Base-by-base conservation (phyloP, 768 basidiomycete species). In the Russula virescens region DNA sequence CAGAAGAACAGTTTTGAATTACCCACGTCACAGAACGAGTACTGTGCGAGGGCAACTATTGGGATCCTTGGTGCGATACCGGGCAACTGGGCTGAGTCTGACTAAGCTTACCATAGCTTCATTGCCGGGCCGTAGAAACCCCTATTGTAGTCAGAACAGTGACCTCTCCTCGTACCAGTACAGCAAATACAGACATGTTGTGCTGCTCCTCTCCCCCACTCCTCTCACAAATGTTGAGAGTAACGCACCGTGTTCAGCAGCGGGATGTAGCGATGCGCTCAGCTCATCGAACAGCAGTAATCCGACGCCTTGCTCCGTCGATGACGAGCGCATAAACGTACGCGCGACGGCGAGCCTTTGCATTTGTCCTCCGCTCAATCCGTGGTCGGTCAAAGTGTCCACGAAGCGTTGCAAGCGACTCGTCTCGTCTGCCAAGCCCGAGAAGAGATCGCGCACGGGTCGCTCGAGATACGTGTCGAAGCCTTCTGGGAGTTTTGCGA, bases 331-430 rank as follows among this genome's bases (percentile, higher is more conserved):
- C 87, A 88, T 88, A 69, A 89, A 88, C 21, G 80, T 86, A 48
- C 86, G 78, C 13, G 87, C 83, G 85, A 91, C 73, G 13, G 87
- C 87, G 64, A 89, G 79, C 56, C 86, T 77, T 66, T 90, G 89
- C 81, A 87, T 84, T 70, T 89, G 86, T 0, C 89, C 89, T 0
- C 89, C 89, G 57, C 85, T 87, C 23, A 89, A 70, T 10, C 23
- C 49, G 21, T 63, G 56, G 21, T 60, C 34, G 40, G 28, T 31
- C 3, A 47, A 19, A 1, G 52, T 18, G 35, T 55, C 19, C 40
- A 60, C 11, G 34, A 54, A 45, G 40, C 23, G 3, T 23, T 52
- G 57, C 28, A 63, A 42, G 10, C 46, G 46, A 38, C 75, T 79
- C 10, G 83, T 87, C 7, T 87, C 88, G 67, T 88, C 84, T 0